Conservation (phyloP, 2,329 filamentous ascomycete genomes). For the Aspergillaceae sp. region DNA sequence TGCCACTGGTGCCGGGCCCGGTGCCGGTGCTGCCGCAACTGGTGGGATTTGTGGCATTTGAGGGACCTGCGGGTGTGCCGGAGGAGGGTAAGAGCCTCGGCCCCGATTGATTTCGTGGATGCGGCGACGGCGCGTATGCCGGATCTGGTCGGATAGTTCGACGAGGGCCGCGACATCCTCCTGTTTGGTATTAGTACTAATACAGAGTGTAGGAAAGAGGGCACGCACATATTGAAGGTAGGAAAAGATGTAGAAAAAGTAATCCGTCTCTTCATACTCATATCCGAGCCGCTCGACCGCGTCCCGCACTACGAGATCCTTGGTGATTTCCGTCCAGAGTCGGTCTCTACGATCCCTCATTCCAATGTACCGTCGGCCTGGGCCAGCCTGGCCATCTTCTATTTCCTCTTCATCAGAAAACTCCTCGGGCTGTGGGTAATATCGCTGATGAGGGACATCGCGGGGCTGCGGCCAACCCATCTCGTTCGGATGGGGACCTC, state of each 20-base stretch:
- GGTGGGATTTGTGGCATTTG: too few species aligned
- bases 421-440: not conserved
- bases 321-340: constrained; percentile 96
- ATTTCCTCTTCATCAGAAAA: constrained; percentile 36
- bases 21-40: constrained; percentile 2
- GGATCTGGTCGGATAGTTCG: constrained; percentile 73
- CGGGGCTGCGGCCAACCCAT: not conserved
- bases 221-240: constrained; percentile 76
- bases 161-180: constrained; percentile 82
- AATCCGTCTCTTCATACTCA: constrained; percentile 80
- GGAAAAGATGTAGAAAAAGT: constrained; percentile 86
- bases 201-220: not conserved
- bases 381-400: constrained; percentile 42
- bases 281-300: constrained; percentile 80
- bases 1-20: not conserved
- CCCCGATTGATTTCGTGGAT: constrained; percentile 52
- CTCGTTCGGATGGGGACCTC: not conserved
- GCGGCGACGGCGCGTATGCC: constrained; percentile 52
- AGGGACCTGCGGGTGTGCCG: constrained; percentile 8
- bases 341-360: constrained; percentile 40
- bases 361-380: constrained; percentile 34
- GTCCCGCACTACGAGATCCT: constrained; percentile 77
- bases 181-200: constrained; percentile 37
- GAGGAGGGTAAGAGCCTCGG: constrained; percentile 16
- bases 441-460: not conserved